Base-by-base conservation (phyloP, 2,329 filamentous ascomycete species). In the Colletotrichum lupini region DNA sequence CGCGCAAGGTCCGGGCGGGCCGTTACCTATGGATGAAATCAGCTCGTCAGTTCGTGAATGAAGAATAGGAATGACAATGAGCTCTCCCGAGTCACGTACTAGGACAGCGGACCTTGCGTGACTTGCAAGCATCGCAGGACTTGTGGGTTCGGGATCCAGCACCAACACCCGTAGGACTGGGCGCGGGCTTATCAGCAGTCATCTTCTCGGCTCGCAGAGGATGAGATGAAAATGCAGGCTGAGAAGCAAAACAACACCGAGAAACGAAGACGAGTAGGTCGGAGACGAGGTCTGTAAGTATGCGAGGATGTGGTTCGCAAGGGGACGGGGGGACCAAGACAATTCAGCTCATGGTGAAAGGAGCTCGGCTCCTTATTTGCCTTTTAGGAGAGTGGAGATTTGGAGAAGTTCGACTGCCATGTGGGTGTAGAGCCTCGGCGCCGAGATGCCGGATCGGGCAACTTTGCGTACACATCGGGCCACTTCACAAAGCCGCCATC, bases 61-160 rank as follows among this genome's bases (percentile, higher is more conserved):
- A 49, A 8, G 42, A n/a, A 22, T 9, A 9, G 42, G 19, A 22
- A 49, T 49, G 42, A 3, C 42, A 49, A 49, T 11, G 8, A 49
- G 42, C 42, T 49, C 19, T 52, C 35, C 59, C 63, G 60, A 11
- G 42, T 26, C 32, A 75, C 79, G 64, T 77, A 84, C 83, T 79
- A 24, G 79, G 78, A 74, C 82, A 85, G 64, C 82, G 81, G 24
- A 84, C 83, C 75, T 85, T 85, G 53, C 83, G 81, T n/a, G 76
- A 70, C 75, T 83, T 83, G 77, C 83, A 85, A 53, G 78, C 77
- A 75, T 84, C 82, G 76, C 83, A 85, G 6, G 81, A 80, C 72
- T 78, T 82, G 68, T 77, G 77, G n/a, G 60, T 67, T 58, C 68
- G 68, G 12, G 62, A 14, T 61, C 49, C 57, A 26, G 22, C 26